phyloP scores from a whole-genome alignment of 1,284 basidiomycete genomes.

The Sporisorium reilianum region DNA sequence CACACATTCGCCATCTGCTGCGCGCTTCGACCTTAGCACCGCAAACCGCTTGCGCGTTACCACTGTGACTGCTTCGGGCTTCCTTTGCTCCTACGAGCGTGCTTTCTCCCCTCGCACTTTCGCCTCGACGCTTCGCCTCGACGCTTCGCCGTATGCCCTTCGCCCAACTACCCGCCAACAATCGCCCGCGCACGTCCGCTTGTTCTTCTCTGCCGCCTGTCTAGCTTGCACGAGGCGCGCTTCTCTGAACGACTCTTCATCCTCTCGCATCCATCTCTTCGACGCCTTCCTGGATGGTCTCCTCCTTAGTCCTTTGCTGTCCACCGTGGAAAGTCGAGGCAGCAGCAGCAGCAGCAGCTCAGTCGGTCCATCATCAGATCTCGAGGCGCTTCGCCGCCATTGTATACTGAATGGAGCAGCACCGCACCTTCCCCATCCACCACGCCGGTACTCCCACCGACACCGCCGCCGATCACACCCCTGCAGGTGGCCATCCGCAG shows the following conservation, averaged over 20 bases:
- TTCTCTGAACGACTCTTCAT: background rate
- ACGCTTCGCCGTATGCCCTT: background rate
- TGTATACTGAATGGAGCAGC: conserved; percentile 32
- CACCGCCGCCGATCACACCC: background rate
- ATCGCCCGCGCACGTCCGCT: background rate
- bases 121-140: background rate
- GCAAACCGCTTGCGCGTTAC: background rate
- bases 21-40: background rate
- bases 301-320: background rate
- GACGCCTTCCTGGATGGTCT: conserved; percentile 9
- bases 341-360: conserved; percentile 17
- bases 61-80: background rate
- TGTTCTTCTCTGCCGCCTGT: background rate
- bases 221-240: background rate
- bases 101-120: too few species aligned
- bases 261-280: background rate
- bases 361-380: conserved; percentile 6
- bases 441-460: conserved; percentile 11
- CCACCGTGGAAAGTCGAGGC: conserved; percentile 3
- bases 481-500: background rate
- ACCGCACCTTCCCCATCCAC: conserved; percentile 12
- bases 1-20: too few species aligned
- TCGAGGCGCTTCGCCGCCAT: conserved; percentile 8
- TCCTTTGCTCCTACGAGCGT: background rate
- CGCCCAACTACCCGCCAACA: background rate